Percentiles rank a stretch among this genome's conserved stretches.
Conservation (phyloP, 805 yeast genomes). For the Nakazawaea wyomingensis region DNA sequence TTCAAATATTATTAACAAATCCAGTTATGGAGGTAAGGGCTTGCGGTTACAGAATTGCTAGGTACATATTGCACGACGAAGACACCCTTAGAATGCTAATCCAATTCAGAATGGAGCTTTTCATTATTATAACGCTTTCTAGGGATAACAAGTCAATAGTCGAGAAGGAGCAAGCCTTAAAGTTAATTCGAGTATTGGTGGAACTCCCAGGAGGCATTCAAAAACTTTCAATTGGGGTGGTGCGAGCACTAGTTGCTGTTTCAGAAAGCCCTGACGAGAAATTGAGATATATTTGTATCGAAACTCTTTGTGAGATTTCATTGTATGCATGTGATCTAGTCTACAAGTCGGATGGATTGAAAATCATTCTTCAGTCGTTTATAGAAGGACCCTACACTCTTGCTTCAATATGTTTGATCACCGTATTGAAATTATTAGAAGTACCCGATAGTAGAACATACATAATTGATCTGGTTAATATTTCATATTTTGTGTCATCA, state of each 20-base stretch:
- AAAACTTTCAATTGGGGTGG: constrained; percentile 55
- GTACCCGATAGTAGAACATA: constrained; percentile 45
- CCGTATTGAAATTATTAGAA: constrained; percentile 46
- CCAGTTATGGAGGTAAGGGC: constrained; percentile 59
- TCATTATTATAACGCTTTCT: constrained; percentile 59
- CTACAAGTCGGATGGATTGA: constrained; percentile 39
- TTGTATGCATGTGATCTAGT: constrained; percentile 39
- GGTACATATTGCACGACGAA: constrained; percentile 54
- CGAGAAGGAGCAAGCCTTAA: constrained; percentile 76
- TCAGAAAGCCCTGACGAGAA: constrained; percentile 52
- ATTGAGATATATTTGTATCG: constrained; percentile 44
- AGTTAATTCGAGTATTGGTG: constrained; percentile 58
- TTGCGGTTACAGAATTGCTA: constrained; percentile 68
- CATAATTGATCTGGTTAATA: constrained; percentile 56
- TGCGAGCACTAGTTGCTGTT: constrained; percentile 60
- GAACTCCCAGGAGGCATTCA: constrained; percentile 48
- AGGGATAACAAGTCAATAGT: constrained; percentile 47
- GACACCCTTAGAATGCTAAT: constrained; percentile 52
- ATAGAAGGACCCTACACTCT: constrained; percentile 49
- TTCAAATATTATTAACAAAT: constrained; percentile 58
- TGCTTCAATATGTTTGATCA: constrained; percentile 28
- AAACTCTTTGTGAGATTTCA: constrained; percentile 48
- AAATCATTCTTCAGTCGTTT: constrained; percentile 38
- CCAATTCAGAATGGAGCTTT: constrained; percentile 52
- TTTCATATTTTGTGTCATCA: constrained; percentile 59